phyloP scores from a whole-genome alignment of 2,329 filamentous ascomycete genomes.

The Dryadomyces sulphureus region DNA sequence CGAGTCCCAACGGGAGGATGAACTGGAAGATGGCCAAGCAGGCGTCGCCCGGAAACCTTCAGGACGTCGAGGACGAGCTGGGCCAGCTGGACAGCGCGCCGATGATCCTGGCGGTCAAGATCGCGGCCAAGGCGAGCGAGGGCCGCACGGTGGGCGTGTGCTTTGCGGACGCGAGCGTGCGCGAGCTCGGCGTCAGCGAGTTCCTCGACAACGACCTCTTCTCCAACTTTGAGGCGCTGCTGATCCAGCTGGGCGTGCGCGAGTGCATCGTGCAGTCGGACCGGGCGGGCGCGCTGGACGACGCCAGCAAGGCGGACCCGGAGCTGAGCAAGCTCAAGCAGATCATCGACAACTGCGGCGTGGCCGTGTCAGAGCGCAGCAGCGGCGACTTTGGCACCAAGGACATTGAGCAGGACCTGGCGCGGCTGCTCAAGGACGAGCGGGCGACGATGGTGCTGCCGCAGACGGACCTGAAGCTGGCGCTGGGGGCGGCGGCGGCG shows the following conservation, averaged over 20 bases:
- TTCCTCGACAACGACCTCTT: slow-evolving; percentile 98
- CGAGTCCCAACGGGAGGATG: slow-evolving; percentile 59
- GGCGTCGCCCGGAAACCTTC: slow-evolving; percentile 88
- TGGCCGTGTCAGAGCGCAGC: slow-evolving; percentile 72
- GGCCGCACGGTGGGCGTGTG: slow-evolving; percentile 83
- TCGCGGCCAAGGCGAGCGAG: slow-evolving; percentile 75
- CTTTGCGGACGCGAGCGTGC: slow-evolving; percentile 91
- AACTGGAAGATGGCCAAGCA: slow-evolving; percentile 88
- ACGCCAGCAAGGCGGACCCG: slow-evolving; percentile 59
- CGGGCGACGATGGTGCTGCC: slow-evolving; percentile 61
- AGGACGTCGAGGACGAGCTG: slow-evolving; percentile 92
- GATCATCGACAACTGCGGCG: slow-evolving; percentile 84
- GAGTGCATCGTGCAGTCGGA: slow-evolving; percentile 83
- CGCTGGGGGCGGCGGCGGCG: slow-evolving; percentile 87
- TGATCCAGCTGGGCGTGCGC: slow-evolving; percentile 91
- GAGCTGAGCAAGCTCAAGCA: slow-evolving; percentile 76
- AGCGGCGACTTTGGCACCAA: slow-evolving; percentile 66
- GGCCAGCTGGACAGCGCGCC: slow-evolving; percentile 76
- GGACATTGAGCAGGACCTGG: slow-evolving; percentile 92
- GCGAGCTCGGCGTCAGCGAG: slow-evolving; percentile 91
- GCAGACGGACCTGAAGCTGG: slow-evolving; percentile 83
- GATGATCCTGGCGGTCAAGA: slow-evolving; percentile 89
- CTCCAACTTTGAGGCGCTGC: slow-evolving; percentile 90
- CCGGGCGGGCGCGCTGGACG: background rate
- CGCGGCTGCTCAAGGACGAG: slow-evolving; percentile 77